These are phyloP conservation scores for Fomitopsis betulina DNA, from an alignment of 1,284 basidiomycete species.

Conservation along the genomic window DNA sequence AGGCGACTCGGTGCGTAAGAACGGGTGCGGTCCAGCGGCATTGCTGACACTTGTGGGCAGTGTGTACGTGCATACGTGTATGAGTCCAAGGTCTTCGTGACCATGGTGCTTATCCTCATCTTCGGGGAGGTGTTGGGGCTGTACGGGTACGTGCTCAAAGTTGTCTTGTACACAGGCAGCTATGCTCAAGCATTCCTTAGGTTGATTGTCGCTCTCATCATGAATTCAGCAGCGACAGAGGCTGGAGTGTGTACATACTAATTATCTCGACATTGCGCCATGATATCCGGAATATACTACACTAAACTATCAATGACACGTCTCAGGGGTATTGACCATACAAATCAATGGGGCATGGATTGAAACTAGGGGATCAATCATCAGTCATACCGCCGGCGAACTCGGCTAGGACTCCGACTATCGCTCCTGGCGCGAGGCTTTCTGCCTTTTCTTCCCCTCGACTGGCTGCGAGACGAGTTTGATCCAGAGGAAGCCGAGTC, in stretches of 20 bases:
- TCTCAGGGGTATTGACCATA: neutral
- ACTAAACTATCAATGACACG: neutral
- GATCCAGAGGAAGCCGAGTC: constrained; percentile 33
- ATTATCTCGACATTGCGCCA: neutral
- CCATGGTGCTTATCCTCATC: constrained; percentile 88
- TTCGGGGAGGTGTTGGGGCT: constrained; percentile 93
- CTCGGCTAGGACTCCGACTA: constrained; percentile 13
- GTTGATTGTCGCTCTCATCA: constrained; percentile 84
- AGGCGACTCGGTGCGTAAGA: constrained; percentile 78
- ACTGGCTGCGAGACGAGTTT: constrained; percentile 34
- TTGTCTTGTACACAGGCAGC: neutral
- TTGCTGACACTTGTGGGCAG: constrained; percentile 27
- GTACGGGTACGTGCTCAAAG: constrained; percentile 59
- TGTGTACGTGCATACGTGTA: constrained; percentile 74
- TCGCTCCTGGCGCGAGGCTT: constrained; percentile 19
- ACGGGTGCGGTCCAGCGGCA: constrained; percentile 1
- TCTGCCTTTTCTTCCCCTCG: constrained; percentile 25
- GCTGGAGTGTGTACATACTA: constrained; percentile 18
- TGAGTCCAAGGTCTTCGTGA: constrained; percentile 89
- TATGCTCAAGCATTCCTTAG: constrained; percentile 30
- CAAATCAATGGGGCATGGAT: neutral
- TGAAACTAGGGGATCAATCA: neutral
- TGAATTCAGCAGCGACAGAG: constrained; percentile 67
- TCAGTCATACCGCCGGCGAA: constrained; percentile 9
- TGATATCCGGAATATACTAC: constrained; percentile 1